phyloP scores from a whole-genome alignment of 352 stramenopile species.

The Pythium insidiosum region DNA sequence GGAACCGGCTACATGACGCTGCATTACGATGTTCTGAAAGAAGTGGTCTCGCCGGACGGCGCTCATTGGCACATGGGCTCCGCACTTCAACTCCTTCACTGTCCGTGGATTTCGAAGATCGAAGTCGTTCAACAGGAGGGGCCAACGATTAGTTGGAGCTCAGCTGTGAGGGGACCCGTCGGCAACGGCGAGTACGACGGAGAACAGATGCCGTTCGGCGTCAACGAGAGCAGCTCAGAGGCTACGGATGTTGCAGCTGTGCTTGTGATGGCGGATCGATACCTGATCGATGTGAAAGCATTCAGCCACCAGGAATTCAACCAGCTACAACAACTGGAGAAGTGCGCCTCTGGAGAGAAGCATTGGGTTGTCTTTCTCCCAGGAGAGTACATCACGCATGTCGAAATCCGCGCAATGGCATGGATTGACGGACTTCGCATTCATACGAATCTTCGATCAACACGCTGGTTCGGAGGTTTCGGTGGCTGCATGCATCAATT shows the following conservation, averaged over 20 bases:
- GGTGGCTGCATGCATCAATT: slow-evolving; percentile 36
- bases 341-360: slow-evolving; percentile 15
- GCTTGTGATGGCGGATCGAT: slow-evolving; percentile 25
- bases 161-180: too few relatives aligned
- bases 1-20: slow-evolving; percentile 18
- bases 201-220: slow-evolving; percentile 24
- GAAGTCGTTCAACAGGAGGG: slow-evolving; percentile 15
- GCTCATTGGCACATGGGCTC: slow-evolving; percentile 55
- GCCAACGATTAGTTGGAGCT: too few relatives aligned
- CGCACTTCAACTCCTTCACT: slow-evolving; percentile 37
- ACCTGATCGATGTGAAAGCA: slow-evolving; percentile 33
- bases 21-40: slow-evolving; percentile 24
- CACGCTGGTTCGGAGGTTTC: slow-evolving; percentile 54
- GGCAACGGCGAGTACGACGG: slow-evolving; percentile 33
- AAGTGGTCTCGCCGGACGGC: slow-evolving; percentile 22
- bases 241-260: slow-evolving; percentile 30
- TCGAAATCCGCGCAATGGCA: slow-evolving; percentile 45
- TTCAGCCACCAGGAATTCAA: slow-evolving; percentile 25
- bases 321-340: slow-evolving; percentile 6
- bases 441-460: slow-evolving; percentile 46
- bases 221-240: slow-evolving; percentile 1
- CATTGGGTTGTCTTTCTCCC: slow-evolving; percentile 36
- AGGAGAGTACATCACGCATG: slow-evolving; percentile 36
- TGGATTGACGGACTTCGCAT: slow-evolving; percentile 65
- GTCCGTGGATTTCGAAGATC: slow-evolving; percentile 44